A percentile compares a stretch with the other conserved stretches of the same genome.
Conservation (phyloP, 2,329 filamentous ascomycete genomes). For the Colletotrichum kahawae region DNA sequence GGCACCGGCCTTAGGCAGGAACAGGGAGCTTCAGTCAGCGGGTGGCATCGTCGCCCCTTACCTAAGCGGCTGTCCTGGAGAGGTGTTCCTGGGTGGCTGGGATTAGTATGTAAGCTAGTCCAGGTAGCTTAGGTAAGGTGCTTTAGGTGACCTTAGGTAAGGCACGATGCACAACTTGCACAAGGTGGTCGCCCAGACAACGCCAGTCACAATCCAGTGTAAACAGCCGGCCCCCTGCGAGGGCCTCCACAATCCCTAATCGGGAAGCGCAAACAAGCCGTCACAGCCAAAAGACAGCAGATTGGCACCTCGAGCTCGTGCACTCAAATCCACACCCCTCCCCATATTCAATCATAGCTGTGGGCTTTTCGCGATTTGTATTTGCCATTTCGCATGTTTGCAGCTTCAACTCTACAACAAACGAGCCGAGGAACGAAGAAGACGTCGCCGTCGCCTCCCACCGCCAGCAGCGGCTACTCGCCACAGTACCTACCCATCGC, state of each 20-base stretch:
- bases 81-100: not conserved
- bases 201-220: not conserved
- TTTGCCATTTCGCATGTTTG: not conserved
- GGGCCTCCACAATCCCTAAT: constrained; percentile 15
- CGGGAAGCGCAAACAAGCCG: constrained; percentile 22
- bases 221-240: constrained; percentile 6
- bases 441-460: constrained; percentile 25
- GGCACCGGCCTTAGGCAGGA: not conserved
- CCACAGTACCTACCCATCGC: constrained; percentile 43
- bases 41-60: not conserved
- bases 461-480: constrained; percentile 29
- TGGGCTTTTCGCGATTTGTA: not conserved
- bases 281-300: not conserved
- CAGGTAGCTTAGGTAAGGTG: not conserved
- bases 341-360: constrained; percentile 18
- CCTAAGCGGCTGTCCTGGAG: not conserved
- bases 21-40: not conserved
- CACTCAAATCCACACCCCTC: constrained; percentile 20
- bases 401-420: constrained; percentile 25
- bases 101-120: not conserved
- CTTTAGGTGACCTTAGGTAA: not conserved
- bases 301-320: not conserved
- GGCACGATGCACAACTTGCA: not conserved
- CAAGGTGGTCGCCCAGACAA: constrained; percentile 8
- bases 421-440: not conserved